phyloP scores from a whole-genome alignment of 2,329 filamentous ascomycete species.

The Diaporthe destruens region DNA sequence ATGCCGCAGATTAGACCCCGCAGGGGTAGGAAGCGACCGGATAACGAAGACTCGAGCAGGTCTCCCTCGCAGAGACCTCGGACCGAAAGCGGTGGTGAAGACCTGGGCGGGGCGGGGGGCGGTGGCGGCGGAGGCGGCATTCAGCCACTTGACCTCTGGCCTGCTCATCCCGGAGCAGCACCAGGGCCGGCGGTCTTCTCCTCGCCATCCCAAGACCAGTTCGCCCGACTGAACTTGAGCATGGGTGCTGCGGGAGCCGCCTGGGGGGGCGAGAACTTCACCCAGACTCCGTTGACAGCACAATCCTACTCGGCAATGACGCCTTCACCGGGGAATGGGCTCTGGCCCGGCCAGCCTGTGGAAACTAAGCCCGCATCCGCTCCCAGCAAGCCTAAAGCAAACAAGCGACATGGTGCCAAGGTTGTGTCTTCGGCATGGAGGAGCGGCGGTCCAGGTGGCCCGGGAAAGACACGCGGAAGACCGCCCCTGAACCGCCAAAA shows the following conservation, averaged over 20 bases:
- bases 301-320: constrained; percentile 86
- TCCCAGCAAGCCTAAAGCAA: constrained; percentile 67
- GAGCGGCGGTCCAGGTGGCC: constrained; percentile 70
- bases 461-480: constrained; percentile 81
- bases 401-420: constrained; percentile 80
- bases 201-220: constrained; percentile 51
- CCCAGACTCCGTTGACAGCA: constrained; percentile 73
- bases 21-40: constrained; percentile 72
- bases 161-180: constrained; percentile 57
- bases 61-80: constrained; percentile 72
- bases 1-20: constrained; percentile 80
- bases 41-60: constrained; percentile 67
- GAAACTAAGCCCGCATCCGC: constrained; percentile 83
- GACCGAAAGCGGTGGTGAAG: constrained; percentile 52
- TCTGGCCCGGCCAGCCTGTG: constrained; percentile 64
- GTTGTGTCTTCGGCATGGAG: constrained; percentile 94
- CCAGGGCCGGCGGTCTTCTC: constrained; percentile 52
- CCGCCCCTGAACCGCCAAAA: constrained; percentile 76
- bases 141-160: constrained; percentile 64
- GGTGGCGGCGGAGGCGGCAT: constrained; percentile 63
- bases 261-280: constrained; percentile 65
- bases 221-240: constrained; percentile 51
- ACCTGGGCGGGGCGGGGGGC: constrained; percentile 46
- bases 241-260: constrained; percentile 53
- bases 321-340: constrained; percentile 66